Percentiles rank a stretch among this genome's conserved stretches.
phyloP scores from a whole-genome alignment of 2,329 filamentous ascomycete genomes.

The Aspergillus piperis region DNA sequence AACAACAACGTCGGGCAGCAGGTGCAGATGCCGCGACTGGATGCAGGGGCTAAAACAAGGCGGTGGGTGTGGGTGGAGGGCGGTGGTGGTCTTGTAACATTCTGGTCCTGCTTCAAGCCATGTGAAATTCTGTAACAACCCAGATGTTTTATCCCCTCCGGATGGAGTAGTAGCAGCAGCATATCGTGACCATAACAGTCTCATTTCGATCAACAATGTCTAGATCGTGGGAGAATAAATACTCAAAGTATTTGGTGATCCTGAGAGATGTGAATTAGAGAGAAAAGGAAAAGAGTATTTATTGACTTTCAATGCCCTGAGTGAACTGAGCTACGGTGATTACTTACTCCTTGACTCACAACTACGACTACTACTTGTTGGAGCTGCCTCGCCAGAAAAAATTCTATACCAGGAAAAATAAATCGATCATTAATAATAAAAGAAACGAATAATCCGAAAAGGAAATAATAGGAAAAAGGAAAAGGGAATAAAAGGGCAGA shows the following conservation, averaged over 20 bases:
- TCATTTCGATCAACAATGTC: neutral
- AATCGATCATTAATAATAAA: neutral
- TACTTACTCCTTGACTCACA: too few species aligned
- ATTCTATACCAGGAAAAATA: neutral
- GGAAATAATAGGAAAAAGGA: slow-evolving; percentile 1
- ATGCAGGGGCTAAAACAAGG: slow-evolving; percentile 11
- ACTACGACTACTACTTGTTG: too few species aligned
- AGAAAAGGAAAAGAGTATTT: too few species aligned
- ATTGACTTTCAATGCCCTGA: too few species aligned
- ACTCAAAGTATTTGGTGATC: neutral
- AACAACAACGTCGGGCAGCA: slow-evolving; percentile 7
- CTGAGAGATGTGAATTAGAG: neutral
- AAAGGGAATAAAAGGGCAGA: neutral
- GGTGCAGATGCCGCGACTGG: slow-evolving; percentile 4
- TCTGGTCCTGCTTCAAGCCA: slow-evolving; percentile 1
- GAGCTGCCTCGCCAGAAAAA: neutral
- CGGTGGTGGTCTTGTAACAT: slow-evolving; percentile 2
- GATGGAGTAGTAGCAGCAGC: neutral
- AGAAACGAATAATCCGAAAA: neutral
- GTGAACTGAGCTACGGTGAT: too few species aligned
- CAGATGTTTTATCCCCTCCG: slow-evolving; percentile 1
- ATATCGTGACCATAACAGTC: neutral
- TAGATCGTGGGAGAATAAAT: neutral
- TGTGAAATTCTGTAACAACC: slow-evolving; percentile 8
- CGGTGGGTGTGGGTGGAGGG: slow-evolving; percentile 4